phyloP scores from a whole-genome alignment of 163 green algal genomes.

The Prototheca wickerhamii region DNA sequence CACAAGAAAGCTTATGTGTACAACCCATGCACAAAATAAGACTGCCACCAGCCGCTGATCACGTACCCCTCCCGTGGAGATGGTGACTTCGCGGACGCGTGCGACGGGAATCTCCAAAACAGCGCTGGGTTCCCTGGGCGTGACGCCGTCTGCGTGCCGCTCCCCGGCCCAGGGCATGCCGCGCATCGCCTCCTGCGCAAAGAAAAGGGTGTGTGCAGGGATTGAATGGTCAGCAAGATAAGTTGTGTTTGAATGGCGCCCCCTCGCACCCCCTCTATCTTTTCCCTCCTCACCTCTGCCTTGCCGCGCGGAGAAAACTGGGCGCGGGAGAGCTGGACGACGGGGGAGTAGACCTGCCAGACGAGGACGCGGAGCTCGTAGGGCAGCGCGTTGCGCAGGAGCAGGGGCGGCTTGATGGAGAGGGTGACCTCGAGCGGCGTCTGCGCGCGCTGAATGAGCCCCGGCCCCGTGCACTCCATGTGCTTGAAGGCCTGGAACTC shows the following conservation, averaged over 20 bases:
- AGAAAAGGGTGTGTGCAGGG: neutral
- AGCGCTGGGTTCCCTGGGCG: too few species aligned
- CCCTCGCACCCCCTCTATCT: too few species aligned
- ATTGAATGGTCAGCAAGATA: neutral
- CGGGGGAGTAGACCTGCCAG: conserved; percentile 38
- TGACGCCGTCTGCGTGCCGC: neutral
- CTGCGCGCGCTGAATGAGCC: conserved; percentile 44
- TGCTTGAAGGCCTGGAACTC: conserved; percentile 66
- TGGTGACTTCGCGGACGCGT: neutral
- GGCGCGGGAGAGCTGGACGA: too few species aligned
- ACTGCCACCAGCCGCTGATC: neutral
- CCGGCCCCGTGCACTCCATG: conserved; percentile 48
- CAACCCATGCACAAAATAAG: too few species aligned
- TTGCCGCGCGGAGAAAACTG: too few species aligned
- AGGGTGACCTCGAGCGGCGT: conserved; percentile 59
- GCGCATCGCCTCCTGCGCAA: neutral
- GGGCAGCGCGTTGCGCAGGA: conserved; percentile 68
- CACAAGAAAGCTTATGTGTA: too few species aligned
- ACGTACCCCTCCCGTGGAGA: neutral
- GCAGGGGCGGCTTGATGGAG: conserved; percentile 56
- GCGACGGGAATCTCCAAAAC: neutral
- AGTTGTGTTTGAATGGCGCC: too few species aligned
- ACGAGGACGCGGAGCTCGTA: conserved; percentile 59
- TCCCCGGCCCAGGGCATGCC: neutral
- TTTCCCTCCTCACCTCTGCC: too few species aligned